A percentile compares a stretch with the other conserved stretches of the same genome.
phyloP scores from a whole-genome alignment of 441 rosid genomes.

The Adansonia grandidieri region DNA sequence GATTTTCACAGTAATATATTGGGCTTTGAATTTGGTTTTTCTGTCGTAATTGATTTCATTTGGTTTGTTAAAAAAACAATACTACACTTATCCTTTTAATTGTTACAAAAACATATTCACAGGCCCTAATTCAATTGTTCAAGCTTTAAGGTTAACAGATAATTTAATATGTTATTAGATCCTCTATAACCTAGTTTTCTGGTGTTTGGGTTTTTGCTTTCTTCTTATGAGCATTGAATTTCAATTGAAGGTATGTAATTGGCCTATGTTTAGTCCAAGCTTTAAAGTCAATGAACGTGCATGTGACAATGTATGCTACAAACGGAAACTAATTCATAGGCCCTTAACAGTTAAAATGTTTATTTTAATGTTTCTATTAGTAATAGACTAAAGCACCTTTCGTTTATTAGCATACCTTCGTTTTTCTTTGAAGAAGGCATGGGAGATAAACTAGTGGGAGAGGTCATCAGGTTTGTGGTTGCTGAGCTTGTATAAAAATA shows the following conservation, averaged over 20 bases:
- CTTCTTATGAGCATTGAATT: neutral
- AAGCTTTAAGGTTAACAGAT: neutral
- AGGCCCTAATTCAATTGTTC: slow-evolving; percentile 5
- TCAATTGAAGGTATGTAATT: neutral
- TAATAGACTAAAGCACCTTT: neutral
- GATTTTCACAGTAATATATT: neutral
- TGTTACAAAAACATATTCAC: neutral
- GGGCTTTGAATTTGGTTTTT: neutral
- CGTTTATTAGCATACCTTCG: neutral
- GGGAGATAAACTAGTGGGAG: slow-evolving; percentile 93
- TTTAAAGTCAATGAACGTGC: neutral
- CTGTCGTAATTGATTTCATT: neutral
- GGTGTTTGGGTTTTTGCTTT: slow-evolving; percentile 6
- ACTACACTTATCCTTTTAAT: slow-evolving; percentile 1
- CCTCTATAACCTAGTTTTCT: neutral
- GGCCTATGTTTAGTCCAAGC: neutral
- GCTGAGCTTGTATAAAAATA: slow-evolving; percentile 92
- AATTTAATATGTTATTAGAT: neutral
- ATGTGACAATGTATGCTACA: neutral
- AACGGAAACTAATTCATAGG: too few relatives aligned
- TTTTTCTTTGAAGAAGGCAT: neutral
- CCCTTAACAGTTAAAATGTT: neutral
- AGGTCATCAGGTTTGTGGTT: slow-evolving; percentile 85
- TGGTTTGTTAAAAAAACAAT: neutral
- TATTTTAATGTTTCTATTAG: neutral